phyloP scores from a whole-genome alignment of 2,329 filamentous ascomycete species.

The Aspergillus transmontanensis region DNA sequence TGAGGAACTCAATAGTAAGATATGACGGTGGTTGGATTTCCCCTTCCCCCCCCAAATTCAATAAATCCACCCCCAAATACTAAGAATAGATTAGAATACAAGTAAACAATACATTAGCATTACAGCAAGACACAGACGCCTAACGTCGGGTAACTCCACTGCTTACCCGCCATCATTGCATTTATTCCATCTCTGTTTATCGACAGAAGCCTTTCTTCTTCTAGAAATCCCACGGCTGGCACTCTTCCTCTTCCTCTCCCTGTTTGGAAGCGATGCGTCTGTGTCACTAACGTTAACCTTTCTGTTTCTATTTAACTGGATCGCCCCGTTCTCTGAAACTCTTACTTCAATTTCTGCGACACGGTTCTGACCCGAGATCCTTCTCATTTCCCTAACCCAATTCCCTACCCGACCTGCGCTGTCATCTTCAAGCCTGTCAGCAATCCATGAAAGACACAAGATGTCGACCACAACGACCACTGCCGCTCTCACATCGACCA shows the following conservation, averaged over 20 bases:
- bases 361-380: constrained; percentile 7
- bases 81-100: constrained; percentile 4
- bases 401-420: background rate
- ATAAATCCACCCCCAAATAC: background rate
- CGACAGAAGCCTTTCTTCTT: background rate
- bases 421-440: background rate
- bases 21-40: background rate
- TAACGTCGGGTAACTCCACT: constrained; percentile 3
- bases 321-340: background rate
- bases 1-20: background rate
- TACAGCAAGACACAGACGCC: background rate
- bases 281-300: background rate
- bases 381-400: constrained; percentile 16
- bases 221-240: background rate
- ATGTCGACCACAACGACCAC: constrained; percentile 31
- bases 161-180: constrained; percentile 1
- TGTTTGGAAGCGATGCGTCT: background rate
- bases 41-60: background rate
- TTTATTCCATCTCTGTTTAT: constrained; percentile 1
- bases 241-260: background rate
- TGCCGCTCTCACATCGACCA: constrained; percentile 31
- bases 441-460: constrained; percentile 13
- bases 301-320: constrained; percentile 6
- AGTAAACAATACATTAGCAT: constrained; percentile 3
- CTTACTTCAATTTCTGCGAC: constrained; percentile 12